Percentiles rank a stretch among this genome's conserved stretches.
These are phyloP conservation scores for Tuber magnatum DNA, from an alignment of 495 filamentous ascomycete genomes.

Conservation along the genomic window DNA sequence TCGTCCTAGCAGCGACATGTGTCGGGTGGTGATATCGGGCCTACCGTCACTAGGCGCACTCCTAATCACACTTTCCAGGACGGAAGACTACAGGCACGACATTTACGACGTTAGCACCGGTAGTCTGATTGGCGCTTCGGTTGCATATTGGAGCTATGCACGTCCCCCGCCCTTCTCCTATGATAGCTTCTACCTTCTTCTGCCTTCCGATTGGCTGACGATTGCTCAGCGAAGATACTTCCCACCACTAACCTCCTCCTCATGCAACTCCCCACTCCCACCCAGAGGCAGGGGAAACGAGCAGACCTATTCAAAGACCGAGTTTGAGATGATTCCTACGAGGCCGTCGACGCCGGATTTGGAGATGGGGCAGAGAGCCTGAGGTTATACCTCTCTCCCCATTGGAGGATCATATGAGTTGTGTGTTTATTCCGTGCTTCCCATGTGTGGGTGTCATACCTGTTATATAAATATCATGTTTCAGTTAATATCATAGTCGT, in stretches of 20 bases:
- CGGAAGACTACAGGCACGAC: conserved; percentile 92
- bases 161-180: neutral
- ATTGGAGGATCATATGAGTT: conserved; percentile 1
- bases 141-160: conserved; percentile 74
- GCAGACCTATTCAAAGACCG: conserved; percentile 5
- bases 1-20: conserved; percentile 50
- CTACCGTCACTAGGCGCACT: conserved; percentile 70
- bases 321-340: conserved; percentile 31
- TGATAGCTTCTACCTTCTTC: neutral
- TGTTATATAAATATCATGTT: neutral
- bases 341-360: conserved; percentile 23
- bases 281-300: conserved; percentile 11
- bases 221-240: conserved; percentile 45
- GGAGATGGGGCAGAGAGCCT: conserved; percentile 20
- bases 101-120: conserved; percentile 83
- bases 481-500: neutral
- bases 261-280: conserved; percentile 47
- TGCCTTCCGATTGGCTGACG: neutral
- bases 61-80: conserved; percentile 81
- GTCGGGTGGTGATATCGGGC: conserved; percentile 57
- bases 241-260: conserved; percentile 47
- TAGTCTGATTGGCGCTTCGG: conserved; percentile 60
- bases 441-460: neutral
- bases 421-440: neutral
- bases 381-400: neutral